phyloP scores from a whole-genome alignment of 1,284 basidiomycete genomes.

The Ceratobasidium sp. region DNA sequence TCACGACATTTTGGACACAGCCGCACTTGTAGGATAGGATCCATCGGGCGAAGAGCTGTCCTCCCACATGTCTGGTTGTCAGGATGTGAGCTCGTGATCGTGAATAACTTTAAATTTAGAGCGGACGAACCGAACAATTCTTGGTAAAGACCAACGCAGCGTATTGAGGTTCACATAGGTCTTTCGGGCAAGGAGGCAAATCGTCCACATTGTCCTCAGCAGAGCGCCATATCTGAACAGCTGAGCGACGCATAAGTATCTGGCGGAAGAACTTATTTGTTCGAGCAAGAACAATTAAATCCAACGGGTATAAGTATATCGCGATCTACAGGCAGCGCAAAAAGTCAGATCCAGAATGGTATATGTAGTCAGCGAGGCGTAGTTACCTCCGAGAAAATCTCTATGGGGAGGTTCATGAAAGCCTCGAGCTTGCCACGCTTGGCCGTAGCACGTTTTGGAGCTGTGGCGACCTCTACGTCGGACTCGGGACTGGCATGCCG shows the following conservation, averaged over 20 bases:
- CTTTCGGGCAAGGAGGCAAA: conserved; percentile 34
- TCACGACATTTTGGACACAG: conserved; percentile 7
- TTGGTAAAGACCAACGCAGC: conserved; percentile 34
- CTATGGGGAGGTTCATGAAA: conserved; percentile 19
- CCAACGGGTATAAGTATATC: conserved; percentile 20
- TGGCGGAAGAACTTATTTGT: conserved; percentile 26
- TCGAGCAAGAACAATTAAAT: conserved; percentile 37
- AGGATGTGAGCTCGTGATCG: too few species aligned
- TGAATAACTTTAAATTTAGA: neutral
- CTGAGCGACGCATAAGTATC: conserved; percentile 27
- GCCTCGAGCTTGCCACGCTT: conserved; percentile 22
- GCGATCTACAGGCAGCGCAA: conserved; percentile 24
- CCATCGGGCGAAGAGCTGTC: neutral
- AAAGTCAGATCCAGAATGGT: too few species aligned
- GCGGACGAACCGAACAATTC: conserved; percentile 31
- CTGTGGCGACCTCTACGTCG: neutral
- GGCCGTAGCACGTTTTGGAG: neutral
- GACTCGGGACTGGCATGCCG: neutral
- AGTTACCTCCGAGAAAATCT: conserved; percentile 13
- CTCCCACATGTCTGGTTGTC: conserved; percentile 18
- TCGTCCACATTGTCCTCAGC: conserved; percentile 8
- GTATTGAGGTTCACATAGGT: conserved; percentile 36
- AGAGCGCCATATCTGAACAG: conserved; percentile 27
- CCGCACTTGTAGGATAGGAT: conserved; percentile 22
- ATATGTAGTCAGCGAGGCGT: neutral